phyloP scores from a whole-genome alignment of 2,329 filamentous ascomycete genomes.

The Aspergillus flavus region DNA sequence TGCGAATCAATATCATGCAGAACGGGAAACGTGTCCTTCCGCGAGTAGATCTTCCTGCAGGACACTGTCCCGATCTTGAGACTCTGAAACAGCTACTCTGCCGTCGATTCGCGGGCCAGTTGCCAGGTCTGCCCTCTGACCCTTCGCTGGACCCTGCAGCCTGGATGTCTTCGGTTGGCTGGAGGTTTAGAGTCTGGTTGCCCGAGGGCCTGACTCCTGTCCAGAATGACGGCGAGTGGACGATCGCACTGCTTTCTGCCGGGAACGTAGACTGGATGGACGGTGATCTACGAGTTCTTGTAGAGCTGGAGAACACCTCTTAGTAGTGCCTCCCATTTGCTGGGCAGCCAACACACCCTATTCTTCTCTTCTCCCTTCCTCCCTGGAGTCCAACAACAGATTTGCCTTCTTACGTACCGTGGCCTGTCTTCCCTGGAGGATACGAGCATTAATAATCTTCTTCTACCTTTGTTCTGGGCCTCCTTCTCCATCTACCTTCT shows the following conservation, averaged over 20 bases:
- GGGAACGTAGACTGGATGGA: conserved; percentile 52
- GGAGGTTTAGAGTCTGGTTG: conserved; percentile 45
- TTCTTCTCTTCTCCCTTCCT: not conserved
- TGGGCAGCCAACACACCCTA: not conserved
- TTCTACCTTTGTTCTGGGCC: not conserved
- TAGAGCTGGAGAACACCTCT: conserved; percentile 34
- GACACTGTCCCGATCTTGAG: conserved; percentile 38
- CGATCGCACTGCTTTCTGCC: conserved; percentile 45
- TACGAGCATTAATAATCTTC: not conserved
- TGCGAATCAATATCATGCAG: conserved; percentile 43
- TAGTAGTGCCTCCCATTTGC: not conserved
- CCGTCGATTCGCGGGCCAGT: conserved; percentile 34
- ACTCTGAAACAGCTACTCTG: conserved; percentile 34
- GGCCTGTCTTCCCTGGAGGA: not conserved
- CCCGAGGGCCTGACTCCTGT: conserved; percentile 45
- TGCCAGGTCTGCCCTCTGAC: conserved; percentile 30
- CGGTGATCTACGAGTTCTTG: conserved; percentile 45
- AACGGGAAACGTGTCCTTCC: conserved; percentile 44
- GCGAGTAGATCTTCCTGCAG: conserved; percentile 38
- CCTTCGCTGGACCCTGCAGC: conserved; percentile 21
- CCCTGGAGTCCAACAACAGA: not conserved
- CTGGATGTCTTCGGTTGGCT: conserved; percentile 24
- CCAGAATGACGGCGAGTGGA: conserved; percentile 47
- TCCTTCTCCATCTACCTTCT: not conserved
- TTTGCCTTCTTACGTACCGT: not conserved